phyloP scores from a whole-genome alignment of 1,284 basidiomycete species.

The Malassezia pachydermatis region DNA sequence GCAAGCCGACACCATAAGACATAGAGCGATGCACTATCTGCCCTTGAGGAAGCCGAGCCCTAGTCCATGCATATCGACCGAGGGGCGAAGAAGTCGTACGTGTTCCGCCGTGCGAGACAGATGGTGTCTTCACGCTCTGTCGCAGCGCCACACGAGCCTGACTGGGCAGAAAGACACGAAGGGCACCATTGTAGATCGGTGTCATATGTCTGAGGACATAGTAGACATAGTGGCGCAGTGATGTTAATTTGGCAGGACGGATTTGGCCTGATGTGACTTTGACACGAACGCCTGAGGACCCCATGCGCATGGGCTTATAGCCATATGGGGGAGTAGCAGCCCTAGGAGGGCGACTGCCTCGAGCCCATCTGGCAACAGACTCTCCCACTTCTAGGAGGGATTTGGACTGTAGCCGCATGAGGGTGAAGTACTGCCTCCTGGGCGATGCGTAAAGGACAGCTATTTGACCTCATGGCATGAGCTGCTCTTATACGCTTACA shows the following conservation, averaged over 20 bases:
- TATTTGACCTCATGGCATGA: too few species aligned
- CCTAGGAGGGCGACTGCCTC: too few species aligned
- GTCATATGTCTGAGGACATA: not conserved
- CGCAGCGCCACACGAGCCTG: not conserved
- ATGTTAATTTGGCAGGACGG: too few species aligned
- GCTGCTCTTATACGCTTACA: too few species aligned
- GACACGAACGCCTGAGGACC: not conserved
- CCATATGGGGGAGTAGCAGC: too few species aligned
- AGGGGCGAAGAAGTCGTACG: not conserved
- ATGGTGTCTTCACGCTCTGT: not conserved
- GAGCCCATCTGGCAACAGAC: too few species aligned
- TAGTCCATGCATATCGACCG: not conserved
- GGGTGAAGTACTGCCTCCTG: too few species aligned
- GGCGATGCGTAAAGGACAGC: too few species aligned
- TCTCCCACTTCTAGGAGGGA: too few species aligned
- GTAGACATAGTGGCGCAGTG: not conserved
- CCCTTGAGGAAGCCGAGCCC: constrained; percentile 4
- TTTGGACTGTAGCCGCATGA: too few species aligned
- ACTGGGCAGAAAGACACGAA: not conserved
- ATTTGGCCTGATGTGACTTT: not conserved
- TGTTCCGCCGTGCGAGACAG: not conserved
- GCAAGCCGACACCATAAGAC: constrained; percentile 4
- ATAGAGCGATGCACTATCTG: not conserved
- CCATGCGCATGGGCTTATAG: too few species aligned
- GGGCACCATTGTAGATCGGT: constrained; percentile 1